phyloP scores from a whole-genome alignment of 768 basidiomycete genomes.

The Tricholoma matsutake region DNA sequence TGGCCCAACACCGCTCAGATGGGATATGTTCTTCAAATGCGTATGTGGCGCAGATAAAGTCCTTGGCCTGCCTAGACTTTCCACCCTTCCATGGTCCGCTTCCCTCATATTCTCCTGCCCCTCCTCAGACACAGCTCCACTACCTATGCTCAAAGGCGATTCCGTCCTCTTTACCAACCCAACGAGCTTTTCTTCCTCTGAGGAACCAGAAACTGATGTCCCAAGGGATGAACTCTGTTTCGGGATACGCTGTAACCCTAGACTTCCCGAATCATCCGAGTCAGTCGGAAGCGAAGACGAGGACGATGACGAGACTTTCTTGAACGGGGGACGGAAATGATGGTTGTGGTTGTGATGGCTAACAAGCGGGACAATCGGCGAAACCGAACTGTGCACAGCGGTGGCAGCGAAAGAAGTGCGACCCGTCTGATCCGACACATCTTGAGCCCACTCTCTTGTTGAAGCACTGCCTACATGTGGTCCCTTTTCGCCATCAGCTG shows the following conservation, averaged over 20 bases:
- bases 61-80: conserved; percentile 1
- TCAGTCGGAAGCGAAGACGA: conserved; percentile 13
- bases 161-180: not conserved
- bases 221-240: conserved; percentile 8
- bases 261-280: conserved; percentile 6
- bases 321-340: conserved; percentile 2
- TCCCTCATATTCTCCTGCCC: not conserved
- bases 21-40: not conserved
- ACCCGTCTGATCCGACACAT: conserved; percentile 32
- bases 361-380: not conserved
- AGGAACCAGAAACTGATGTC: conserved; percentile 11
- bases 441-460: conserved; percentile 48
- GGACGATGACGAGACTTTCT: conserved; percentile 4
- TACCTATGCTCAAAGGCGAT: not conserved
- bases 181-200: conserved; percentile 3
- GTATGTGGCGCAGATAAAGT: conserved; percentile 13
- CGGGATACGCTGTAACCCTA: not conserved
- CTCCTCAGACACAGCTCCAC: not conserved
- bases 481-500: conserved; percentile 19
- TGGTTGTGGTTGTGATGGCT: not conserved
- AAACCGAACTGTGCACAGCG: not conserved
- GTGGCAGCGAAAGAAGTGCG: not conserved
- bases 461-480: conserved; percentile 12
- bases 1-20: conserved; percentile 3
- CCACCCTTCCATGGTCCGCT: not conserved